A percentile compares a stretch with the other conserved stretches of the same genome.
phyloP scores from a whole-genome alignment of 2,329 filamentous ascomycete species.

The Talaromyces sp. region DNA sequence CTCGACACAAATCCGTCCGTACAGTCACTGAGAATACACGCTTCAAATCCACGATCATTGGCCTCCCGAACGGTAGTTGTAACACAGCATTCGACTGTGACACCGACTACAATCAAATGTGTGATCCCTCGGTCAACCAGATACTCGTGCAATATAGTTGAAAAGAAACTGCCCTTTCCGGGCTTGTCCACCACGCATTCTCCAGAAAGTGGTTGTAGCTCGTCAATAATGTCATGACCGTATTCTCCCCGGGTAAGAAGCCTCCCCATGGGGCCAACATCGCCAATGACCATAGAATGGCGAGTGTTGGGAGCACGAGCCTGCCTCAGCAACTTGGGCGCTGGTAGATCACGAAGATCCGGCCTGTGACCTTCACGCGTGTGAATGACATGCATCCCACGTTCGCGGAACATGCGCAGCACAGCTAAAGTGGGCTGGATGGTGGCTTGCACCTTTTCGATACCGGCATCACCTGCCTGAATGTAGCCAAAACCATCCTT shows the following conservation, averaged over 20 bases:
- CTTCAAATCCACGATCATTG: conserved; percentile 59
- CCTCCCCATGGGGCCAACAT: conserved; percentile 50
- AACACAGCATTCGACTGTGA: conserved; percentile 58
- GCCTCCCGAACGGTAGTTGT: conserved; percentile 54
- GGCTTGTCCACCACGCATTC: conserved; percentile 57
- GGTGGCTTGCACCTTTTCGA: conserved; percentile 14
- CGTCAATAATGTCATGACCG: conserved; percentile 53
- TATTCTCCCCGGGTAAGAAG: conserved; percentile 51
- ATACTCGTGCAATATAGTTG: conserved; percentile 50
- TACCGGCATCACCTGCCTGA: conserved; percentile 41
- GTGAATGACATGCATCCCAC: conserved; percentile 44
- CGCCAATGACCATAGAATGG: conserved; percentile 48
- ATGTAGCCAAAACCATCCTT: conserved; percentile 49
- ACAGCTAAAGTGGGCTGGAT: conserved; percentile 39
- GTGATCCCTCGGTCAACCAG: conserved; percentile 54
- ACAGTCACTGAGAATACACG: conserved; percentile 49
- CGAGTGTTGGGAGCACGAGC: conserved; percentile 41
- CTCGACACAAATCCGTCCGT: conserved; percentile 29
- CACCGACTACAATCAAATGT: conserved; percentile 54
- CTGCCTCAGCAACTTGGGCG: conserved; percentile 49
- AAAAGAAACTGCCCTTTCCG: conserved; percentile 58
- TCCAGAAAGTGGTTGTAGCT: conserved; percentile 47
- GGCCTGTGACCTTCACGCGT: conserved; percentile 49
- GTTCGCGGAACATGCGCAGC: conserved; percentile 25
- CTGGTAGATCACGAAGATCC: conserved; percentile 50